A percentile compares a stretch with the other conserved stretches of the same genome.
Conservation (phyloP, 2,329 filamentous ascomycete genomes). For the Ascochyta fabae region DNA sequence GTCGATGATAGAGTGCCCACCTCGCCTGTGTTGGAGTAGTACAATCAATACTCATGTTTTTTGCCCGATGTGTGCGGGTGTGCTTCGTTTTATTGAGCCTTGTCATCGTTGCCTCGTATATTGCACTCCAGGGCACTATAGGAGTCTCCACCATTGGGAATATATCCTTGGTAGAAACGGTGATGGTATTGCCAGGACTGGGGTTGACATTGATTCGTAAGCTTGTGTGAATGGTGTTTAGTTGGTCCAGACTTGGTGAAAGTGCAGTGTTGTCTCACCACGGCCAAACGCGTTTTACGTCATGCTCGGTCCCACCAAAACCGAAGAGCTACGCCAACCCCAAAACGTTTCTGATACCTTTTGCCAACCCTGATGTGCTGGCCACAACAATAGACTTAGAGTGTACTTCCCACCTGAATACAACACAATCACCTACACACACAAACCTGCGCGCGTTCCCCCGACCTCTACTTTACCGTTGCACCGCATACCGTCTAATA, state of each 20-base stretch:
- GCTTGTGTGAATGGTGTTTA: too few species aligned
- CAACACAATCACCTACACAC: background rate
- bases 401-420: background rate
- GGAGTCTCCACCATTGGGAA: too few species aligned
- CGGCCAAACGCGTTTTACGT: background rate
- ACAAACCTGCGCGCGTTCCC: background rate
- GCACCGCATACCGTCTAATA: background rate
- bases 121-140: too few species aligned
- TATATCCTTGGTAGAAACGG: too few species aligned
- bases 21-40: slow-evolving; percentile 5
- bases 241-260: too few species aligned
- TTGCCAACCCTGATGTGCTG: slow-evolving; percentile 16
- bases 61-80: too few species aligned
- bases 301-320: slow-evolving; percentile 1
- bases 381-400: slow-evolving; percentile 12
- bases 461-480: background rate
- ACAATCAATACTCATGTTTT: background rate
- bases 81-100: too few species aligned
- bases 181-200: too few species aligned
- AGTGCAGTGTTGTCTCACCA: too few species aligned
- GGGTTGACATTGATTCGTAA: too few species aligned
- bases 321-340: slow-evolving; percentile 14
- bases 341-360: slow-evolving; percentile 24
- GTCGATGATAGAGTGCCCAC: slow-evolving; percentile 28
- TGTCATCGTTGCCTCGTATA: too few species aligned